Conservation (phyloP, 2,329 filamentous ascomycete species). For the Penicillium sp. region DNA sequence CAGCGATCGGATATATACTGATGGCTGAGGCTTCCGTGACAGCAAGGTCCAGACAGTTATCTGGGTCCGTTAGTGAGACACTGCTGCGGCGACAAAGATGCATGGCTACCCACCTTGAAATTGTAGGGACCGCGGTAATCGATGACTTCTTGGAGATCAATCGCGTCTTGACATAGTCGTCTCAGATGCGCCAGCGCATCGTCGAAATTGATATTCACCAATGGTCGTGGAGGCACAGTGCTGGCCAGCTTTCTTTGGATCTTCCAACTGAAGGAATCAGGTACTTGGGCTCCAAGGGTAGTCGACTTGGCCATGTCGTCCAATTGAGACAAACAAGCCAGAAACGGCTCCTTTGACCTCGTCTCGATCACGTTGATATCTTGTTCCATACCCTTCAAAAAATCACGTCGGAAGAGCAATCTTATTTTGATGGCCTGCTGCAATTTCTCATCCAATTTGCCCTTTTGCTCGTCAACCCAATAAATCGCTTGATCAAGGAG, state of each 20-base stretch:
- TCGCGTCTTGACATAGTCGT: slow-evolving; percentile 62
- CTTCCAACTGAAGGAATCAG: slow-evolving; percentile 78
- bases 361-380: too few species aligned
- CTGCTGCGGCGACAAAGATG: too few species aligned
- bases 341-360: too few species aligned
- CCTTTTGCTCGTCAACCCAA: slow-evolving; percentile 40
- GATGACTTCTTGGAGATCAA: slow-evolving; percentile 59
- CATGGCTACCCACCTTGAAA: slow-evolving; percentile 49
- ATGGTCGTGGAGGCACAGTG: slow-evolving; percentile 83
- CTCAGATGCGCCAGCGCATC: slow-evolving; percentile 63
- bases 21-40: slow-evolving; percentile 69
- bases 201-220: slow-evolving; percentile 65
- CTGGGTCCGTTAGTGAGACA: slow-evolving; percentile 38
- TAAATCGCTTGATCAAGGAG: slow-evolving; percentile 48
- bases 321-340: too few species aligned
- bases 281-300: too few species aligned
- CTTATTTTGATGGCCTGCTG: slow-evolving; percentile 47
- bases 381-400: slow-evolving; percentile 30
- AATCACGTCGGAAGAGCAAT: slow-evolving; percentile 55
- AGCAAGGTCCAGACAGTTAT: slow-evolving; percentile 68
- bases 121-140: slow-evolving; percentile 61
- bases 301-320: slow-evolving; percentile 37
- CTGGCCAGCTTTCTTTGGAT: slow-evolving; percentile 82
- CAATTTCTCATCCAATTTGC: too few species aligned
- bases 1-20: slow-evolving; percentile 72